Evolutionary conservation across 31 red algal genomes (phyloP).

Genomic region (Odonthalia washingtoniensis): DNA sequence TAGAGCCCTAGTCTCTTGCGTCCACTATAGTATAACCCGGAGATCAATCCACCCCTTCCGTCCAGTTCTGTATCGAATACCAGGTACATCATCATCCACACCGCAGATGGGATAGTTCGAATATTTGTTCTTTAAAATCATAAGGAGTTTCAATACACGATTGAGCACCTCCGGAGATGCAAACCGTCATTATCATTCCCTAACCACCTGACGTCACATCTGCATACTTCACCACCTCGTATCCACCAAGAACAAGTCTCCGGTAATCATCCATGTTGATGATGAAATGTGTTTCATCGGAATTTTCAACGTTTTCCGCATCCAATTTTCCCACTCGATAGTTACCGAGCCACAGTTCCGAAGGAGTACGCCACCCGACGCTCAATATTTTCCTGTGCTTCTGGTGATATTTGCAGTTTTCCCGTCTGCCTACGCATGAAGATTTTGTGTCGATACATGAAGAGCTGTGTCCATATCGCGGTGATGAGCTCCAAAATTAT

Average conservation of each 20-base stretch:
- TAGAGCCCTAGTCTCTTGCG: neutral
- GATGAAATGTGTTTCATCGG: slow-evolving; percentile 45
- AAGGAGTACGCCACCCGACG: neutral
- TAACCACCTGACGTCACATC: neutral
- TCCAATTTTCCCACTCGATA: neutral
- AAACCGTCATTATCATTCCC: slow-evolving; percentile 35
- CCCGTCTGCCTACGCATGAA: neutral
- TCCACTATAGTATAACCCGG: neutral
- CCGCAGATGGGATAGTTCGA: slow-evolving; percentile 5
- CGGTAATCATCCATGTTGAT: slow-evolving; percentile 5
- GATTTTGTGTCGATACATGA: neutral
- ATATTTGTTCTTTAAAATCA: slow-evolving; percentile 34
- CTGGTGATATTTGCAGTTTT: neutral
- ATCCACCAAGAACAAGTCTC: neutral
- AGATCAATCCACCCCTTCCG: slow-evolving; percentile 34
- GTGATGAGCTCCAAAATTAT: neutral
- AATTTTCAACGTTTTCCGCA: neutral
- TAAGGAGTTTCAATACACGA: slow-evolving; percentile 10
- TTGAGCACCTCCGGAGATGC: neutral
- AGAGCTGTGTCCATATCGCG: neutral
- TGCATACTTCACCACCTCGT: slow-evolving; percentile 20
- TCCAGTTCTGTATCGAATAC: slow-evolving; percentile 18
- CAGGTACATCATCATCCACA: slow-evolving; percentile 37
- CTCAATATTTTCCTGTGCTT: neutral
- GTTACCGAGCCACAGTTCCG: neutral